These are phyloP conservation scores for Tulasnella sp. DNA, from an alignment of 768 basidiomycete genomes.

Conservation along the genomic window DNA sequence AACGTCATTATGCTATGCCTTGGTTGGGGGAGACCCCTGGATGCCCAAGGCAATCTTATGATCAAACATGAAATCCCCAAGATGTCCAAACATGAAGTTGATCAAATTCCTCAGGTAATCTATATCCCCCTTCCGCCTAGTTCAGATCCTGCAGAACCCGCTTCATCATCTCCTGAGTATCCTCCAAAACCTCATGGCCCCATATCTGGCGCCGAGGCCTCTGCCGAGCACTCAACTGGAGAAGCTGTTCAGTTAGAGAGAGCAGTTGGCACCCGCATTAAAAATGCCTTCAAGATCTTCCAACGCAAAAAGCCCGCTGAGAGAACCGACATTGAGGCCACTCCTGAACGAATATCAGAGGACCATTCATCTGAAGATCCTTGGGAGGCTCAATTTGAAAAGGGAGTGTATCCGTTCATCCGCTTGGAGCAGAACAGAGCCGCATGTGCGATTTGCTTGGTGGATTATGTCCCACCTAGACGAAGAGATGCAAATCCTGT, in stretches of 20 bases:
- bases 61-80: constrained; percentile 73
- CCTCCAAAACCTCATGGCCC: constrained; percentile 40
- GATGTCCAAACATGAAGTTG: constrained; percentile 54
- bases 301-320: constrained; percentile 12
- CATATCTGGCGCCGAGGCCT: constrained; percentile 7
- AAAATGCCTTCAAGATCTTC: background rate
- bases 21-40: constrained; percentile 65
- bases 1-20: constrained; percentile 67
- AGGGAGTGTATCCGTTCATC: constrained; percentile 66
- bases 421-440: constrained; percentile 71
- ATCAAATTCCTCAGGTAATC: constrained; percentile 68
- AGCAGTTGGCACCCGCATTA: too few relatives aligned
- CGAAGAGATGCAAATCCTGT: constrained; percentile 2
- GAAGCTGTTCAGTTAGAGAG: too few relatives aligned
- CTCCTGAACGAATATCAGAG: constrained; percentile 20
- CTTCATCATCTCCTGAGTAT: constrained; percentile 42
- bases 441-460: constrained; percentile 69
- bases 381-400: constrained; percentile 71
- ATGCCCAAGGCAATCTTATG: constrained; percentile 36
- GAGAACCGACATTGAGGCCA: constrained; percentile 23
- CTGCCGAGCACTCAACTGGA: constrained; percentile 7
- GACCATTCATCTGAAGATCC: too few relatives aligned
- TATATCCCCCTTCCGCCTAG: constrained; percentile 39
- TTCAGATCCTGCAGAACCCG: constrained; percentile 28
- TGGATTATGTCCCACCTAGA: constrained; percentile 69